Evolutionary conservation across 768 basidiomycete species (phyloP).

Genomic region (Sporobolomyces phaffii): DNA sequence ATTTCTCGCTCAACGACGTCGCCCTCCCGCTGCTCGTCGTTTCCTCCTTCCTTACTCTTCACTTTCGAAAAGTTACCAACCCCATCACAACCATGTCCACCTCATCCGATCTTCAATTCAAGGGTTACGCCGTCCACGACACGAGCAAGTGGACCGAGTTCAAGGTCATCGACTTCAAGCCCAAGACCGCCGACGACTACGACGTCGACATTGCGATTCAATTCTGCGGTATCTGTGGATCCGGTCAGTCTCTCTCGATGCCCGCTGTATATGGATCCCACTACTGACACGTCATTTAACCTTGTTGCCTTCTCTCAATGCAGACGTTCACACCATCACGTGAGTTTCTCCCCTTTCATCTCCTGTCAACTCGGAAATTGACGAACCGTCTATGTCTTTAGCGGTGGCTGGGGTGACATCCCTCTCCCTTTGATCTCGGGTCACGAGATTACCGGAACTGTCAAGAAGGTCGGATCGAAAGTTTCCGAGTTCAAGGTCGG

Average conservation of each 20-base stretch:
- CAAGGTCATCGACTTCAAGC: conserved; percentile 26
- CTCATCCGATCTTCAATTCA: conserved; percentile 19
- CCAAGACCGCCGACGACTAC: conserved; percentile 37
- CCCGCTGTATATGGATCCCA: background rate
- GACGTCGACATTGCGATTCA: conserved; percentile 39
- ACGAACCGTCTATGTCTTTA: background rate
- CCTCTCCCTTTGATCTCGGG: conserved; percentile 31
- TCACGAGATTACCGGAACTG: conserved; percentile 39
- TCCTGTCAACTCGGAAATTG: background rate
- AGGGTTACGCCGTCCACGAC: conserved; percentile 39
- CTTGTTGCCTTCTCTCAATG: background rate
- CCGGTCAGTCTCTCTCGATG: background rate
- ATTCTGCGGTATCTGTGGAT: conserved; percentile 38
- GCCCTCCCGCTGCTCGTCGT: background rate
- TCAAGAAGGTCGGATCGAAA: conserved; percentile 45
- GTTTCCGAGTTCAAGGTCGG: conserved; percentile 47
- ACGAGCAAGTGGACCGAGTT: conserved; percentile 32
- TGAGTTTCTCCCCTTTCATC: conserved; percentile 6
- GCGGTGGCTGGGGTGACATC: conserved; percentile 29
- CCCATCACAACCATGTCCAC: background rate
- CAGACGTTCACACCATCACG: conserved; percentile 41
- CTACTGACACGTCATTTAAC: background rate
- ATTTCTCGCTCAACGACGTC: background rate
- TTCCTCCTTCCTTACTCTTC: background rate
- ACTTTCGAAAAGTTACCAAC: background rate